Evolutionary conservation across 192 early-diverging fungal genomes (phyloP).

Genomic region (Coemansia biformis): DNA sequence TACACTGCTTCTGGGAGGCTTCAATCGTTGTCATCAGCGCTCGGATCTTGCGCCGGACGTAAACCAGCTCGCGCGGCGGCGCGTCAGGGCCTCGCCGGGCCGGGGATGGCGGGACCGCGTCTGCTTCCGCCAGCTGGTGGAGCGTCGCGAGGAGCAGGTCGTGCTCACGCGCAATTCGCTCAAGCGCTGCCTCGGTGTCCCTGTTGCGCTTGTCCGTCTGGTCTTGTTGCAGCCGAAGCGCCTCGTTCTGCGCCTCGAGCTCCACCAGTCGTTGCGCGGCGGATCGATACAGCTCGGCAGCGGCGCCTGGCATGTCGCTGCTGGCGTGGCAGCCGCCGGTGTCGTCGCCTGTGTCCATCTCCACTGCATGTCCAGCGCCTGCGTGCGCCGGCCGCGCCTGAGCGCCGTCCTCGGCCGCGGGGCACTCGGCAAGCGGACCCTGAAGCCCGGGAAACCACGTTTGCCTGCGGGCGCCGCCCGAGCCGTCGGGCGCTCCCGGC

Average conservation of each 20-base stretch:
- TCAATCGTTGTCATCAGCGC: constrained; percentile 36
- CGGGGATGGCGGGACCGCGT: constrained; percentile 32
- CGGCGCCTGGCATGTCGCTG: background rate
- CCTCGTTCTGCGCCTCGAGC: constrained; percentile 9
- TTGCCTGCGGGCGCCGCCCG: constrained; percentile 28
- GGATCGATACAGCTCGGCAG: too few relatives aligned
- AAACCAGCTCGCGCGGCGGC: constrained; percentile 32
- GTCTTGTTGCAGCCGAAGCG: constrained; percentile 11
- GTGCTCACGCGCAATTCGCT: constrained; percentile 36
- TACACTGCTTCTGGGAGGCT: constrained; percentile 32
- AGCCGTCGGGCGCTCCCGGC: constrained; percentile 7
- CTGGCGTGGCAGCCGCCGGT: too few relatives aligned
- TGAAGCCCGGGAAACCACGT: constrained; percentile 51
- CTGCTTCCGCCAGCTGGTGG: constrained; percentile 30
- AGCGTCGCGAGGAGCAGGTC: constrained; percentile 23
- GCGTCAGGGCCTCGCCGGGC: constrained; percentile 5
- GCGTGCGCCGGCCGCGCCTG: background rate
- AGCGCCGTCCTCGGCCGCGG: too few relatives aligned
- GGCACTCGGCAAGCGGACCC: constrained; percentile 6
- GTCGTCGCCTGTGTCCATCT: constrained; percentile 21
- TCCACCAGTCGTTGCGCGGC: background rate
- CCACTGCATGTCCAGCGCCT: background rate
- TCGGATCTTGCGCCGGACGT: constrained; percentile 40
- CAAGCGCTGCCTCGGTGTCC: constrained; percentile 28
- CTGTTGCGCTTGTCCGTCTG: constrained; percentile 12